phyloP scores from a whole-genome alignment of 495 filamentous ascomycete genomes.

The Neurospora sublineolata region DNA sequence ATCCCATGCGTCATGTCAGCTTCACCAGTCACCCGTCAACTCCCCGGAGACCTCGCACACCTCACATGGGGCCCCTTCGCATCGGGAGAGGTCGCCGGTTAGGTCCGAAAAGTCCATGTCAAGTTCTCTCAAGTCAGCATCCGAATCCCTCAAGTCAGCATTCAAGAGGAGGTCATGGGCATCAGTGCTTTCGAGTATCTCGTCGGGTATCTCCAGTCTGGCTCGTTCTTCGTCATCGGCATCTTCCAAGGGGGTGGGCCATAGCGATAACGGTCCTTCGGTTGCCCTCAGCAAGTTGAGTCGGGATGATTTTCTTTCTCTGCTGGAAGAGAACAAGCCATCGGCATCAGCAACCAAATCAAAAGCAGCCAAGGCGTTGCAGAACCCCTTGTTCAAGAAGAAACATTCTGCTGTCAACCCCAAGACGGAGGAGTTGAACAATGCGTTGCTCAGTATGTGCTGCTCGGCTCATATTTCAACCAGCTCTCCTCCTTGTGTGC shows the following conservation, averaged over 20 bases:
- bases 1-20: background rate
- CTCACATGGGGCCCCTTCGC: background rate
- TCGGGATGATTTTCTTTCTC: constrained; percentile 20
- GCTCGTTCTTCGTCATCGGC: constrained; percentile 21
- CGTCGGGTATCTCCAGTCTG: constrained; percentile 23
- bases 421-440: constrained; percentile 19
- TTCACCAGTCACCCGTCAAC: constrained; percentile 5
- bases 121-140: constrained; percentile 15
- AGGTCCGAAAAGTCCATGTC: constrained; percentile 13
- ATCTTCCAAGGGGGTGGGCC: constrained; percentile 16
- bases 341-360: background rate
- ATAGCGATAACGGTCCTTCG: constrained; percentile 13
- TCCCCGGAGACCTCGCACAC: constrained; percentile 8
- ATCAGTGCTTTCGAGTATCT: constrained; percentile 24
- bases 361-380: background rate
- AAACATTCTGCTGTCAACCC: constrained; percentile 14
- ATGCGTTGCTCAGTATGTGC: constrained; percentile 19
- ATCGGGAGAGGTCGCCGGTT: constrained; percentile 15
- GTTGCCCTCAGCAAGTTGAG: constrained; percentile 22
- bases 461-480: constrained; percentile 10
- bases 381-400: constrained; percentile 2
- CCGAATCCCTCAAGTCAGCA: constrained; percentile 16
- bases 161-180: constrained; percentile 23
- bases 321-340: constrained; percentile 18
- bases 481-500: constrained; percentile 10